Percentiles rank a stretch among this genome's conserved stretches.
Evolutionary conservation across 129 eudicot species (phyloP).

Genomic region (Flaveria sonorensis): DNA sequence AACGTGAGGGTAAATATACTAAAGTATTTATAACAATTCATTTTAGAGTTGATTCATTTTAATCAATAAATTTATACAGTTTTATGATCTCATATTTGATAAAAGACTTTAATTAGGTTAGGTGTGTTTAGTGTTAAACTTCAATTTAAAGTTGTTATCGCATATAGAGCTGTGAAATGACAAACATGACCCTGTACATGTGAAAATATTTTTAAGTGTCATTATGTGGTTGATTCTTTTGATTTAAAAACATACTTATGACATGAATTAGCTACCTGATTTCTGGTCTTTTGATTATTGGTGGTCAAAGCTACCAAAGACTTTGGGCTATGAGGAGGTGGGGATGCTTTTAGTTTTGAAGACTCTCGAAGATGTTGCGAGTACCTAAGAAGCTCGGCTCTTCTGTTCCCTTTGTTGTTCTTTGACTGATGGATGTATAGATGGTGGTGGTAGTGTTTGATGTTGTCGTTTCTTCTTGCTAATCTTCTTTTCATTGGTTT

Average conservation of each 20-base stretch:
- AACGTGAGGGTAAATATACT: too few species aligned
- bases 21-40: too few species aligned
- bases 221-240: too few species aligned
- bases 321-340: conserved; percentile 30
- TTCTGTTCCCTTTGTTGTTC: conserved; percentile 32
- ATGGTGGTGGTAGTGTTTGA: conserved; percentile 34
- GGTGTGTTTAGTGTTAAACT: too few species aligned
- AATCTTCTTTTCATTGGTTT: conserved; percentile 31
- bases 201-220: too few species aligned
- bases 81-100: too few species aligned
- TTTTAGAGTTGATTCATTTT: too few species aligned
- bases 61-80: too few species aligned
- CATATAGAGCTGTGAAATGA: too few species aligned
- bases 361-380: conserved; percentile 34
- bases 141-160: too few species aligned
- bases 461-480: conserved; percentile 12
- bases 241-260: not conserved
- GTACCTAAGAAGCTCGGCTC: conserved; percentile 44
- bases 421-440: conserved; percentile 11
- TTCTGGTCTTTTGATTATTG: conserved; percentile 17
- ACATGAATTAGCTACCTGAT: conserved; percentile 23
- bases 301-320: conserved; percentile 21
- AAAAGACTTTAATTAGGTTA: too few species aligned
- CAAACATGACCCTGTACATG: too few species aligned
- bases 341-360: conserved; percentile 24